phyloP scores from a whole-genome alignment of 352 stramenopile species.

The Globisporangium camurandrum region DNA sequence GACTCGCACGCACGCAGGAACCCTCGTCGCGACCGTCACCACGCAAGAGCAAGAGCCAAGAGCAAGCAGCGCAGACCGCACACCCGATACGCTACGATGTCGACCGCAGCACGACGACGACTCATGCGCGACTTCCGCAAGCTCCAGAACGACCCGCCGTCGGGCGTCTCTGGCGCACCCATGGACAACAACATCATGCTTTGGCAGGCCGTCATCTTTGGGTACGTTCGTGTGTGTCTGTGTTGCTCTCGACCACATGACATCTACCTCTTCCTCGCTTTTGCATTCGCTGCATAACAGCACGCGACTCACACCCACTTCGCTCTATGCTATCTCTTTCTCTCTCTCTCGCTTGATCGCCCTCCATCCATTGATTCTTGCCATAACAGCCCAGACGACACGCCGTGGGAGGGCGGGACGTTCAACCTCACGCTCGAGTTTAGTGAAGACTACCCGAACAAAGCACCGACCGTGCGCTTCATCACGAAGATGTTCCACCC shows the following conservation, averaged over 20 bases:
- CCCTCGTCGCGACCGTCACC: neutral
- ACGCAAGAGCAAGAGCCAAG: neutral
- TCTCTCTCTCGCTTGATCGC: no score
- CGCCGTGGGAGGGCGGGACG: conserved; percentile 97
- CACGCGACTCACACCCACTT: no score
- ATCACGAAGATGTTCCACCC: conserved; percentile 99
- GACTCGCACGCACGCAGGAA: no score
- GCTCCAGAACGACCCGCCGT: conserved; percentile 97
- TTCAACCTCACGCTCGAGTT: conserved; percentile 99
- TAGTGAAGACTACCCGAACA: conserved; percentile 99
- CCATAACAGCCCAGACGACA: conserved; percentile 97
- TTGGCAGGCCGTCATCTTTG: conserved; percentile 91
- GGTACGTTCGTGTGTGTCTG: conserved; percentile 27
- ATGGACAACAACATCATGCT: conserved; percentile 99
- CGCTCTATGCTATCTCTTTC: conserved; percentile 5
- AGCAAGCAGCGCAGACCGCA: conserved; percentile 6
- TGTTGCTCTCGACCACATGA: neutral
- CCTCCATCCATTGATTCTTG: no score
- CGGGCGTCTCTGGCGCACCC: conserved; percentile 94
- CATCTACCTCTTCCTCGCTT: no score
- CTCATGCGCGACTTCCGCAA: conserved; percentile 97
- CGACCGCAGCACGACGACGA: conserved; percentile 90
- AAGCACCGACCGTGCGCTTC: conserved; percentile 96
- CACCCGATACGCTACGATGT: conserved; percentile 61
- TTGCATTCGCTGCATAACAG: no score